Evolutionary conservation across 805 yeast species (phyloP).

Genomic region (Candida nanaspora): DNA sequence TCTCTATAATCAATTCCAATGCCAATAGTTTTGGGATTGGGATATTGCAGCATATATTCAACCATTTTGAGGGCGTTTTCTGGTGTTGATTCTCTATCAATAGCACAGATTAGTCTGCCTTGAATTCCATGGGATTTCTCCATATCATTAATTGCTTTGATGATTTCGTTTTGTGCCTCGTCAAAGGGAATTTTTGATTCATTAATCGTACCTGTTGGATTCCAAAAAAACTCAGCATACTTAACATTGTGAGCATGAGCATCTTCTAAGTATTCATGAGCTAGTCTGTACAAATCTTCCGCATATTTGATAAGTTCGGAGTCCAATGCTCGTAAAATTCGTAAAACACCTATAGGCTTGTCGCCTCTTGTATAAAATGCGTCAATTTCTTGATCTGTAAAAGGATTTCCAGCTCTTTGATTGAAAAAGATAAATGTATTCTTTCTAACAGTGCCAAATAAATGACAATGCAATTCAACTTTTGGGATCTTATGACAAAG

Average conservation of each 20-base stretch:
- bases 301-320: conserved; percentile 16
- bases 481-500: conserved; percentile 23
- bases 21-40: conserved; percentile 17
- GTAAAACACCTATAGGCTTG: conserved; percentile 25
- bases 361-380: conserved; percentile 23
- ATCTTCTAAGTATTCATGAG: conserved; percentile 18
- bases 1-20: conserved; percentile 27
- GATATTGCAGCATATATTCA: conserved; percentile 21
- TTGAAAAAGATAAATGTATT: conserved; percentile 17
- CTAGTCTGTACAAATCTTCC: conserved; percentile 19
- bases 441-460: conserved; percentile 23
- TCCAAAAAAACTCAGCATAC: conserved; percentile 25
- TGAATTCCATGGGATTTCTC: conserved; percentile 13
- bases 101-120: conserved; percentile 21
- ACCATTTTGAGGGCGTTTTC: conserved; percentile 20
- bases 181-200: conserved; percentile 19
- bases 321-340: conserved; percentile 23
- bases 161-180: conserved; percentile 21
- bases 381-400: conserved; percentile 18
- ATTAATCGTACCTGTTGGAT: conserved; percentile 24
- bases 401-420: conserved; percentile 14
- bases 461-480: conserved; percentile 26
- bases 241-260: conserved; percentile 18
- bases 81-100: conserved; percentile 21
- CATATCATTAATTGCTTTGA: conserved; percentile 18